Conservation (phyloP, 345 rosid species). For the Trapa incisa region DNA sequence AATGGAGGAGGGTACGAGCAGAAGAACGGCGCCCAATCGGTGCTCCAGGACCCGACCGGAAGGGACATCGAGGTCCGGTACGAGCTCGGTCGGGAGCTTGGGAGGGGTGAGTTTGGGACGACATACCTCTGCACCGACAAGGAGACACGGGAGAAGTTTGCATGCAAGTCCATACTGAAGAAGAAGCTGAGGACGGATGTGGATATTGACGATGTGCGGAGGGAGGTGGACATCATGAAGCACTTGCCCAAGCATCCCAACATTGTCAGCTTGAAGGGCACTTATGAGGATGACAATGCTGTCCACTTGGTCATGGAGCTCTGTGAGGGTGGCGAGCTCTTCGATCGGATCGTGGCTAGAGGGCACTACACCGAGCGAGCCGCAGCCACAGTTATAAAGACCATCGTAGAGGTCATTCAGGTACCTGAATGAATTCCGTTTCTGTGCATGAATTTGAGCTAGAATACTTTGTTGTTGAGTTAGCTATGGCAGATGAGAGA, state of each 20-base stretch:
- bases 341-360: conserved; percentile 88
- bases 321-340: conserved; percentile 94
- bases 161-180: conserved; percentile 87
- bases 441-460: no score
- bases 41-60: conserved; percentile 67
- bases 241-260: conserved; percentile 72
- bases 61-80: conserved; percentile 49
- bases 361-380: conserved; percentile 97
- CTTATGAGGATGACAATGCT: conserved; percentile 79
- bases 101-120: conserved; percentile 94
- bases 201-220: conserved; percentile 91
- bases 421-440: conserved; percentile 14
- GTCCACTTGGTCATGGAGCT: conserved; percentile 96
- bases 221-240: conserved; percentile 95
- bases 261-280: conserved; percentile 61
- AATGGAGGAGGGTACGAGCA: conserved; percentile 21
- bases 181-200: conserved; percentile 82
- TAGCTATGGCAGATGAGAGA: no score
- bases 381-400: conserved; percentile 78
- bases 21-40: conserved; percentile 17
- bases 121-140: conserved; percentile 74
- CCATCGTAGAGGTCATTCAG: conserved; percentile 95
- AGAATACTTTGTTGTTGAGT: no score
- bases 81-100: conserved; percentile 75
- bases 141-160: conserved; percentile 39